Conservation (phyloP, 495 filamentous ascomycete species). For the Beverwykella pulmonaria region DNA sequence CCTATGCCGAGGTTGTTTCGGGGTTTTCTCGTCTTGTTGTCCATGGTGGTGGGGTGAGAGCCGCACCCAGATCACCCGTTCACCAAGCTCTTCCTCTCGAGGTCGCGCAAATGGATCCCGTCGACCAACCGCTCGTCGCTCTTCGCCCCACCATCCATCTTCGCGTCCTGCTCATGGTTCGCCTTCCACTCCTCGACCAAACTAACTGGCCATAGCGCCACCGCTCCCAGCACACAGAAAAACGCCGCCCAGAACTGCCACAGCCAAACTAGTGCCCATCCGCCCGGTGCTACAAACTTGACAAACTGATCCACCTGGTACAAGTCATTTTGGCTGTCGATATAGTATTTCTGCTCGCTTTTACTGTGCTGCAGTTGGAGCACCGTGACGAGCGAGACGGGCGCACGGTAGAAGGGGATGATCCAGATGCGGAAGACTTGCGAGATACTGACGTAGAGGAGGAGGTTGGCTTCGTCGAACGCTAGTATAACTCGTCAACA, state of each 20-base stretch:
- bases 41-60: too few species aligned
- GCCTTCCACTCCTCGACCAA: conserved; percentile 8
- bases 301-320: conserved; percentile 81
- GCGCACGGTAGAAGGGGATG: conserved; percentile 69
- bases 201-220: conserved; percentile 55
- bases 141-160: not conserved
- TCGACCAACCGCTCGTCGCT: not conserved
- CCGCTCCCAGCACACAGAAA: conserved; percentile 62
- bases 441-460: conserved; percentile 68
- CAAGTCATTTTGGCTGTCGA: conserved; percentile 74
- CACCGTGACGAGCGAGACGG: conserved; percentile 72
- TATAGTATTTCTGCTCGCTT: conserved; percentile 59
- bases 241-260: conserved; percentile 66
- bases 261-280: conserved; percentile 53
- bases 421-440: conserved; percentile 79
- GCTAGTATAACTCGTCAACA: too few species aligned
- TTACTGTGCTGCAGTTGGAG: conserved; percentile 57
- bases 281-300: conserved; percentile 60
- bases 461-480: conserved; percentile 64
- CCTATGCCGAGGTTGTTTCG: too few species aligned
- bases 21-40: too few species aligned
- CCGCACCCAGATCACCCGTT: not conserved
- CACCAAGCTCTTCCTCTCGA: conserved; percentile 12
- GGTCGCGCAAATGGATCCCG: not conserved
- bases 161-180: not conserved